phyloP scores from a whole-genome alignment of 805 yeast genomes.

The Pichia sporocuriosa region DNA sequence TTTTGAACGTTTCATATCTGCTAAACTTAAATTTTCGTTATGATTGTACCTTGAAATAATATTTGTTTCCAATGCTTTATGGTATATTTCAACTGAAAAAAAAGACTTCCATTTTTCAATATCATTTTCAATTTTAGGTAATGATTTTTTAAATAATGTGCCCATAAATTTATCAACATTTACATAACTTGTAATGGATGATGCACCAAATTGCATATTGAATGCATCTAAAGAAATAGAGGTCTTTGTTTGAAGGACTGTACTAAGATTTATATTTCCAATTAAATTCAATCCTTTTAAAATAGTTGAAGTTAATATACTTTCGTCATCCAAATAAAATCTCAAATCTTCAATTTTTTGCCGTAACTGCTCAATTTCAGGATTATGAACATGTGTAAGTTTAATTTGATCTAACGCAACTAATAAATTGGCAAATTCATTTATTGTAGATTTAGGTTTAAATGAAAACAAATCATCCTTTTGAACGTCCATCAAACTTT shows the following conservation, averaged over 20 bases:
- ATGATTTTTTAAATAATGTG: conserved; percentile 3
- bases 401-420: conserved; percentile 6
- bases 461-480: too few species aligned
- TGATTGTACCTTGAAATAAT: conserved; percentile 5
- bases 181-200: conserved; percentile 6
- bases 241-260: not conserved
- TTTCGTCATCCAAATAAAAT: conserved; percentile 10
- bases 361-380: conserved; percentile 8
- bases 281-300: conserved; percentile 2
- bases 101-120: conserved; percentile 6
- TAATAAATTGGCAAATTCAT: conserved; percentile 6
- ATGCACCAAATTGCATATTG: conserved; percentile 10
- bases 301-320: conserved; percentile 2
- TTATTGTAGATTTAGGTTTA: not conserved
- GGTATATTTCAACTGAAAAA: conserved; percentile 9
- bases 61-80: conserved; percentile 9
- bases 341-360: conserved; percentile 6
- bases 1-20: conserved; percentile 2
- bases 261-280: not conserved
- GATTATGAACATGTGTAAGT: conserved; percentile 6
- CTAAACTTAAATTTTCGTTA: not conserved
- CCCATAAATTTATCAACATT: conserved; percentile 8
- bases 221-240: conserved; percentile 4
- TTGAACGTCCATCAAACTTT: too few species aligned
- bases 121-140: conserved; percentile 9